Conservation (phyloP, 1,284 basidiomycete genomes). For the Schizophyllum commune region DNA sequence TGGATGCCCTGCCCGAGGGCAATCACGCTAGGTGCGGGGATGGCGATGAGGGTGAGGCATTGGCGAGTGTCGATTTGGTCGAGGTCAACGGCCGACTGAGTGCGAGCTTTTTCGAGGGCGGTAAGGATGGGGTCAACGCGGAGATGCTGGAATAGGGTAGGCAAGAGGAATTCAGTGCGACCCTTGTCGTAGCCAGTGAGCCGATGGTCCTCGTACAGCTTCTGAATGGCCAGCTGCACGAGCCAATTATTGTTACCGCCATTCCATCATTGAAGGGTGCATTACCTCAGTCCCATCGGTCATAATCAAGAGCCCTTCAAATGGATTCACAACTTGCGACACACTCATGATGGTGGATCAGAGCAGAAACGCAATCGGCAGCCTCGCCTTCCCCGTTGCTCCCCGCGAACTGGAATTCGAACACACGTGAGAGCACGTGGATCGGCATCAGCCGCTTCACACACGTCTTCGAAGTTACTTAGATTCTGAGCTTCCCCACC, state of each 20-base stretch:
- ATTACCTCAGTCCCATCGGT: background rate
- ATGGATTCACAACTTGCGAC: background rate
- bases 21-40: background rate
- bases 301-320: background rate
- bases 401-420: background rate
- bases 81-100: background rate
- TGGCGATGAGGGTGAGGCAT: background rate
- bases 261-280: background rate
- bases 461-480: too few relatives aligned
- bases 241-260: background rate
- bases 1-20: background rate
- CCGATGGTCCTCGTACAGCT: background rate
- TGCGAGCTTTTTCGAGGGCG: background rate
- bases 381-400: background rate
- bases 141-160: background rate
- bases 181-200: background rate
- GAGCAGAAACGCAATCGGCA: too few relatives aligned
- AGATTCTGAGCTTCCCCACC: too few relatives aligned
- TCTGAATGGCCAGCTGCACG: background rate
- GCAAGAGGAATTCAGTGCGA: background rate
- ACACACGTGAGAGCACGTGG: background rate
- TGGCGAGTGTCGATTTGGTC: background rate
- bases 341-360: background rate
- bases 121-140: background rate
- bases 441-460: background rate